Conservation (phyloP, 257 asterid genomes). For the Solanum neorickii region DNA sequence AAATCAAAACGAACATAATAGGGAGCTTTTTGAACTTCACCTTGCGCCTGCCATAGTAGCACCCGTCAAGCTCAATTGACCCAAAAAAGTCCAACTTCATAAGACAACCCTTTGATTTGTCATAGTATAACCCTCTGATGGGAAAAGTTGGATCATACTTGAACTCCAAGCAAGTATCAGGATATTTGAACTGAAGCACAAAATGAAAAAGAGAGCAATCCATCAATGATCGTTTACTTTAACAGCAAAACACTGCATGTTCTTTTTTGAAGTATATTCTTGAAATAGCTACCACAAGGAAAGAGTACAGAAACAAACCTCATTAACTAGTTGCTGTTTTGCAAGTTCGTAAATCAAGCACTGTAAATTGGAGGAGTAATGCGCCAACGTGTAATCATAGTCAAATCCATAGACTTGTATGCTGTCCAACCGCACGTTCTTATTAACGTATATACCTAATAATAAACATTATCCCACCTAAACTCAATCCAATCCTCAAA, state of each 20-base stretch:
- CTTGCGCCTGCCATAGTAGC: constrained; percentile 94
- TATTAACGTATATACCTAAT: constrained; percentile 78
- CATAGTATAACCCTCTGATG: constrained; percentile 86
- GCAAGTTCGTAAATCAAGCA: constrained; percentile 85
- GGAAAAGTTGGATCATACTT: constrained; percentile 86
- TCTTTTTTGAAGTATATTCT: not conserved
- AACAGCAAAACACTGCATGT: not conserved
- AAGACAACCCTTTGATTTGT: constrained; percentile 87
- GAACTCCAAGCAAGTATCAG: constrained; percentile 69
- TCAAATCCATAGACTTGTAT: constrained; percentile 90
- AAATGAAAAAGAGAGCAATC: not conserved
- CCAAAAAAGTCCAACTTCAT: constrained; percentile 95
- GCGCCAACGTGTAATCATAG: constrained; percentile 96
- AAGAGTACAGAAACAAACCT: constrained; percentile 49
- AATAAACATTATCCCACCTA: constrained; percentile 8
- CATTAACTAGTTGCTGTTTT: constrained; percentile 77
- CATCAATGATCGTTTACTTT: not conserved
- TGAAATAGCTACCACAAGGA: not conserved
- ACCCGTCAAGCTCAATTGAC: constrained; percentile 91
- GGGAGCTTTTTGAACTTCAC: constrained; percentile 19
- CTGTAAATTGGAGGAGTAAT: constrained; percentile 80
- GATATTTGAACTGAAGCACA: constrained; percentile 69
- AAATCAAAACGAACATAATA: not conserved
- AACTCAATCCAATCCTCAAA: not conserved
- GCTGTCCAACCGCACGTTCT: constrained; percentile 81